These are phyloP conservation scores for Plantago coronopus DNA, from an alignment of 305 asterid species.

Conservation along the genomic window DNA sequence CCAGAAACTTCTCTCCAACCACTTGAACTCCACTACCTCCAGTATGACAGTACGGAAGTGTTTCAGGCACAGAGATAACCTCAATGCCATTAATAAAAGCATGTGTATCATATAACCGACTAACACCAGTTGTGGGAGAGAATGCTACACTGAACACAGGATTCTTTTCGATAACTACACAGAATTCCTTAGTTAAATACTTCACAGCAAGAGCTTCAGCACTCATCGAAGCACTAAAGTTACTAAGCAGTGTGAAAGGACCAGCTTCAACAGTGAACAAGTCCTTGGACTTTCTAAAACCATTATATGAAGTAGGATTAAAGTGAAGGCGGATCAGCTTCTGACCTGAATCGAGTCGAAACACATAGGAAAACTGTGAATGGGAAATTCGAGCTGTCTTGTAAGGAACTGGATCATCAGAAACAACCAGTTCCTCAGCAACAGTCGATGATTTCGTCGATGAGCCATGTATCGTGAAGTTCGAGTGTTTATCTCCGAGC, in stretches of 20 bases:
- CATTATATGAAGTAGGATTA: conserved; percentile 28
- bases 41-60: conserved; percentile 28
- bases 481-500: conserved; percentile 31
- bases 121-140: conserved; percentile 15
- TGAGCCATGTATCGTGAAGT: conserved; percentile 23
- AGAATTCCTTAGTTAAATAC: conserved; percentile 31
- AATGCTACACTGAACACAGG: conserved; percentile 27
- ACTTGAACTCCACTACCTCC: conserved; percentile 34
- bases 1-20: conserved; percentile 31
- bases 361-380: conserved; percentile 34
- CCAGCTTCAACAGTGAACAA: conserved; percentile 43
- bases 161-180: conserved; percentile 22
- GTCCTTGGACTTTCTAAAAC: conserved; percentile 28
- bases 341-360: conserved; percentile 47
- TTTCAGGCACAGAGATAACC: conserved; percentile 37
- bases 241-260: conserved; percentile 35
- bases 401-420: conserved; percentile 37
- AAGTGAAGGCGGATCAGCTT: conserved; percentile 50
- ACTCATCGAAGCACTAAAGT: conserved; percentile 41
- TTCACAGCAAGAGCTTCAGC: conserved; percentile 33
- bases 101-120: conserved; percentile 7
- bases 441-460: conserved; percentile 24
- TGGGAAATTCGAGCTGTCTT: conserved; percentile 42
- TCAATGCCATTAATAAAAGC: conserved; percentile 50
- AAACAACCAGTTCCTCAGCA: neutral